Evolutionary conservation across 2,329 filamentous ascomycete species (phyloP), one percentile per base, ranked within the genome.

Genomic region (Triangularia verruculosa): DNA sequence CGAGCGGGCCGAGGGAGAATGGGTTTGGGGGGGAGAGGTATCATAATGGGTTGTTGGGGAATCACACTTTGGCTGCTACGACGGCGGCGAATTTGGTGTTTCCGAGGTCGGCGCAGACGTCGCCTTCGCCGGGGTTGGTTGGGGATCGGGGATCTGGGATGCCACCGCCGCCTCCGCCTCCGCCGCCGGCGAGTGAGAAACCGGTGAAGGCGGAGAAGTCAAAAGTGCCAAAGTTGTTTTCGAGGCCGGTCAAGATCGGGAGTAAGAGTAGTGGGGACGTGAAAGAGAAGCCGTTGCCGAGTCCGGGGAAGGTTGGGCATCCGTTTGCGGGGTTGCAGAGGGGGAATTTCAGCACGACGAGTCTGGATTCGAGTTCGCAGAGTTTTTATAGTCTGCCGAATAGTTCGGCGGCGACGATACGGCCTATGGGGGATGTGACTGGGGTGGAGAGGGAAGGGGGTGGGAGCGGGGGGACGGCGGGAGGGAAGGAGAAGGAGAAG

Each of bases 211-310:
- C 84, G 27, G 88, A 91, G 70, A 91, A 91, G 75, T 87, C 87
- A 66, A 93, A 92, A 77, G 89, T 91, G 1, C 57, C 57, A 74
- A 94, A 94, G 78, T 81, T 94, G 27, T 93, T 93, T 73, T 91
- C 89, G 6, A 85, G 91, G 58, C 90, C 90, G 0, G 89, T 89
- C 72, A 92, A 89, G 76, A 90, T 92, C 70, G 84, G 85, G 58
- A 86, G 87, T 63, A 92, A 90, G 73, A 47, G 20, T 6, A 59
- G 39, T n/a, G 22, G 86, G 34, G 89, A 92, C 9, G 69, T 81
- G 6, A 89, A 86, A 71, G 82, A 88, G 17, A 88, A 89, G 68
- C 83, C 88, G 1, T 74, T 91, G 24, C 89, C 90, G 1, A 93
- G 90, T 66, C 91, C 91, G 1, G 86, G 86, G 68, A 90, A 89